Evolutionary conservation across 1,284 basidiomycete species (phyloP).

Genomic region (Fomitopsis betulina): DNA sequence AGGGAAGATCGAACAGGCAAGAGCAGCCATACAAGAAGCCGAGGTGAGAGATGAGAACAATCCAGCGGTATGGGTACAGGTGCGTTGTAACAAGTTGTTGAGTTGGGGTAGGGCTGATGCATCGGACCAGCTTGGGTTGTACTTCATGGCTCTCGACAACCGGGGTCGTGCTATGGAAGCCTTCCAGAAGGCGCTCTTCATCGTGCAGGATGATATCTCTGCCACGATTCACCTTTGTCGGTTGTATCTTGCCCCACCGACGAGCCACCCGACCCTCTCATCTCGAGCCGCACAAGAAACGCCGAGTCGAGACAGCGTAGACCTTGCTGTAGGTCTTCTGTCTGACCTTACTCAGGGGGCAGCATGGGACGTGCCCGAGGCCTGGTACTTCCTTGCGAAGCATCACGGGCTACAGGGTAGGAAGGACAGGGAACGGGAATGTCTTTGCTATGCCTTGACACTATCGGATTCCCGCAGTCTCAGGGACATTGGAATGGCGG

Average conservation of each 20-base stretch:
- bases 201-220: constrained; percentile 71
- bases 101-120: constrained; percentile 6
- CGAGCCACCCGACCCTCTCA: constrained; percentile 20
- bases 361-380: constrained; percentile 89
- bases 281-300: constrained; percentile 13
- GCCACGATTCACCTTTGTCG: constrained; percentile 75
- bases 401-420: constrained; percentile 74
- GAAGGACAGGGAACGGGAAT: constrained; percentile 69
- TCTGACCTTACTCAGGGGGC: constrained; percentile 54
- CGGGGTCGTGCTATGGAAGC: constrained; percentile 65
- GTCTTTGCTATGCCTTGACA: constrained; percentile 66
- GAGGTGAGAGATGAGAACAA: constrained; percentile 86
- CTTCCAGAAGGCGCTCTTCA: constrained; percentile 81
- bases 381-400: constrained; percentile 86
- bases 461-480: constrained; percentile 69
- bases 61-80: constrained; percentile 93
- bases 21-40: constrained; percentile 92
- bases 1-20: constrained; percentile 86
- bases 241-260: constrained; percentile 51
- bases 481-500: constrained; percentile 55
- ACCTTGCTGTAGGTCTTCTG: constrained; percentile 70
- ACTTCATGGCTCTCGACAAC: constrained; percentile 57
- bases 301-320: constrained; percentile 49
- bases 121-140: constrained; percentile 63
- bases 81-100: constrained; percentile 28